A percentile compares a stretch with the other conserved stretches of the same genome.
Evolutionary conservation across 139 green algal species (phyloP).

Genomic region (Coelastrella sp.): DNA sequence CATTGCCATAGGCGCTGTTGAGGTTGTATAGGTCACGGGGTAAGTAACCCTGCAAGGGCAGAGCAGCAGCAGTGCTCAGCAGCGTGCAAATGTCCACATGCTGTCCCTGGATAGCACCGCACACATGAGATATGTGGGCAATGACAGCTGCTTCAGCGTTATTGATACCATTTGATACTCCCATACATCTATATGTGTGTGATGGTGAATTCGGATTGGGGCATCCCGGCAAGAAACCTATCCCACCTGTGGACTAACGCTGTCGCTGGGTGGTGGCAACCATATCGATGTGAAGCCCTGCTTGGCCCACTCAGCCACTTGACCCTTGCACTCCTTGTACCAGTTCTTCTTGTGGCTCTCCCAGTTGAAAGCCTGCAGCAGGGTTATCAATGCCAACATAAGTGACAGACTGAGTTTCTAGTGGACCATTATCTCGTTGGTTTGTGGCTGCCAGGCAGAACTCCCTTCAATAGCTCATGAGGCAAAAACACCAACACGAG

Average conservation of each 20-base stretch:
- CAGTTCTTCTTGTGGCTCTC: constrained; percentile 83
- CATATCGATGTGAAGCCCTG: constrained; percentile 93
- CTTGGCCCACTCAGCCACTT: constrained; percentile 63
- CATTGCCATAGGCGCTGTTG: constrained; percentile 67
- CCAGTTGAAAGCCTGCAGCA: constrained; percentile 93
- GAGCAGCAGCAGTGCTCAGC: neutral
- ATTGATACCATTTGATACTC: too few species aligned
- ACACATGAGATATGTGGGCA: too few species aligned
- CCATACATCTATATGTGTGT: neutral
- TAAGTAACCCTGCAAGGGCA: constrained; percentile 85
- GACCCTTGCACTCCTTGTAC: constrained; percentile 60
- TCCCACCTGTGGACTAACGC: constrained; percentile 81
- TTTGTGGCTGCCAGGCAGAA: neutral
- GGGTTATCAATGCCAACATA: neutral
- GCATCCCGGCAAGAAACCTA: neutral
- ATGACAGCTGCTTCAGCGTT: too few species aligned
- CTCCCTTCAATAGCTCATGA: neutral
- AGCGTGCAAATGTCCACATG: neutral
- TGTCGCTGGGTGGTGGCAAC: constrained; percentile 94
- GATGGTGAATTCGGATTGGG: neutral
- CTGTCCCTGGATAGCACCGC: neutral
- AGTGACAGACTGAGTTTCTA: neutral
- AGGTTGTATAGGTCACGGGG: constrained; percentile 81
- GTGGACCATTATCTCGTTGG: too few species aligned
- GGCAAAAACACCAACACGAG: neutral